A percentile compares a stretch with the other conserved stretches of the same genome.
These are phyloP conservation scores for Pulveroboletus sp. DNA, from an alignment of 1,284 basidiomycete species.

Conservation along the genomic window DNA sequence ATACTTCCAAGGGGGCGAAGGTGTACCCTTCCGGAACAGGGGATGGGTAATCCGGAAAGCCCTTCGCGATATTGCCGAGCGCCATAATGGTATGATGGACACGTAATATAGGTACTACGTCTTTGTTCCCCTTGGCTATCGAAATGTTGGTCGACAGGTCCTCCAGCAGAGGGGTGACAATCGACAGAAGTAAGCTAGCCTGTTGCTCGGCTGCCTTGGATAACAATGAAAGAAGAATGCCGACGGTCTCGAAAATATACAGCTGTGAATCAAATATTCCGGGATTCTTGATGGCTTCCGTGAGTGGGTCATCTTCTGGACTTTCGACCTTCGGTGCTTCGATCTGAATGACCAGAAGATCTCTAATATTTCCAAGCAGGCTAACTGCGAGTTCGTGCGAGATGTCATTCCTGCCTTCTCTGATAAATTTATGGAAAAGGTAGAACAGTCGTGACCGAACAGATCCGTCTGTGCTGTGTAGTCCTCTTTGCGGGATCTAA, in stretches of 20 bases:
- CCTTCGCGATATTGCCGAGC: slow-evolving; percentile 92
- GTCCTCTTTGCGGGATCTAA: slow-evolving; percentile 59
- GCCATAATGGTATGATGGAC: slow-evolving; percentile 98
- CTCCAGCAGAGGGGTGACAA: slow-evolving; percentile 81
- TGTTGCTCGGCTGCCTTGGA: slow-evolving; percentile 73
- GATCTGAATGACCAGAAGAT: slow-evolving; percentile 65
- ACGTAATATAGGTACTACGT: slow-evolving; percentile 77
- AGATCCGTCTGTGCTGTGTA: slow-evolving; percentile 77
- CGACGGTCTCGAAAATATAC: slow-evolving; percentile 93
- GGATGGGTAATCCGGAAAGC: slow-evolving; percentile 88
- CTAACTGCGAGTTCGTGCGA: slow-evolving; percentile 70
- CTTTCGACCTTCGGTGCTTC: slow-evolving; percentile 70
- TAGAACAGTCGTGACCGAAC: slow-evolving; percentile 88
- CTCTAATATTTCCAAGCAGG: slow-evolving; percentile 76
- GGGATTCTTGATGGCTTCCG: slow-evolving; percentile 78
- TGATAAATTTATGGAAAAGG: slow-evolving; percentile 92
- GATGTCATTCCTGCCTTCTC: slow-evolving; percentile 81
- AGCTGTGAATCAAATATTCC: slow-evolving; percentile 88
- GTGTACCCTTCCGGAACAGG: slow-evolving; percentile 65
- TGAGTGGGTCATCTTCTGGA: slow-evolving; percentile 66
- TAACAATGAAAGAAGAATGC: slow-evolving; percentile 80
- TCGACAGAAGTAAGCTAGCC: slow-evolving; percentile 69
- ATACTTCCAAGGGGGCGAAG: slow-evolving; percentile 79
- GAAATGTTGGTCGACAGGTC: slow-evolving; percentile 75
- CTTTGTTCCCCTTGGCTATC: slow-evolving; percentile 53